Percentiles rank a stretch among this genome's conserved stretches.
Evolutionary conservation across 2,329 filamentous ascomycete species (phyloP).

Genomic region (Penicillium sp.): DNA sequence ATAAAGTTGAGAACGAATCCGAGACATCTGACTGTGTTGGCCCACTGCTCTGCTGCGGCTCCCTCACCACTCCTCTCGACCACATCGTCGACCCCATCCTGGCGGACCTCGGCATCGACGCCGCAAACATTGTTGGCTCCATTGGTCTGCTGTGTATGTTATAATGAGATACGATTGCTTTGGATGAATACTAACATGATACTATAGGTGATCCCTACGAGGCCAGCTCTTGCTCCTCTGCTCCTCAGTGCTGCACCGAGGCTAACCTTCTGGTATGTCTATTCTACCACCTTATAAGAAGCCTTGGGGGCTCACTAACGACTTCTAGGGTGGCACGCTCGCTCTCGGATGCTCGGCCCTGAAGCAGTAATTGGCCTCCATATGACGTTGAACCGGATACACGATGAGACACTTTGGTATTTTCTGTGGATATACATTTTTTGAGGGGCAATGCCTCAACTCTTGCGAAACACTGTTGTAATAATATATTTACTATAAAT

Average conservation of each 20-base stretch:
- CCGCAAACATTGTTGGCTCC: constrained; percentile 24
- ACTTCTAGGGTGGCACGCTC: constrained; percentile 20
- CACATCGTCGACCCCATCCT: constrained; percentile 25
- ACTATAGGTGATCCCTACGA: constrained; percentile 23
- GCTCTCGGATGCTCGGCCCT: constrained; percentile 23
- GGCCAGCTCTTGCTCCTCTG: constrained; percentile 13
- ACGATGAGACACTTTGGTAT: not conserved
- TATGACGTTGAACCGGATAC: not conserved
- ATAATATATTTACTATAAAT: constrained; percentile 1
- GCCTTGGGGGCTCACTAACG: constrained; percentile 1
- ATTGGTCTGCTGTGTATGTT: constrained; percentile 28
- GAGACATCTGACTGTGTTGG: constrained; percentile 18
- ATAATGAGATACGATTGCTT: not conserved
- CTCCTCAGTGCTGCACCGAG: constrained; percentile 30
- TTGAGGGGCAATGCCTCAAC: not conserved
- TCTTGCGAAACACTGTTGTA: not conserved
- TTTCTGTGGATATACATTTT: constrained; percentile 1
- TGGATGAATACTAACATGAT: not conserved
- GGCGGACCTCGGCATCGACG: constrained; percentile 19
- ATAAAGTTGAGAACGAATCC: constrained; percentile 8
- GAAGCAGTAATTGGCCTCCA: constrained; percentile 3
- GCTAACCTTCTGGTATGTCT: constrained; percentile 26
- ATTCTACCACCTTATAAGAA: not conserved
- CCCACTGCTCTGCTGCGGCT: constrained; percentile 26
- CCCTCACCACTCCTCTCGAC: constrained; percentile 28